A percentile compares a stretch with the other conserved stretches of the same genome.
These are phyloP conservation scores for Phylloporus sp. DNA, from an alignment of 768 basidiomycete genomes.

Conservation along the genomic window DNA sequence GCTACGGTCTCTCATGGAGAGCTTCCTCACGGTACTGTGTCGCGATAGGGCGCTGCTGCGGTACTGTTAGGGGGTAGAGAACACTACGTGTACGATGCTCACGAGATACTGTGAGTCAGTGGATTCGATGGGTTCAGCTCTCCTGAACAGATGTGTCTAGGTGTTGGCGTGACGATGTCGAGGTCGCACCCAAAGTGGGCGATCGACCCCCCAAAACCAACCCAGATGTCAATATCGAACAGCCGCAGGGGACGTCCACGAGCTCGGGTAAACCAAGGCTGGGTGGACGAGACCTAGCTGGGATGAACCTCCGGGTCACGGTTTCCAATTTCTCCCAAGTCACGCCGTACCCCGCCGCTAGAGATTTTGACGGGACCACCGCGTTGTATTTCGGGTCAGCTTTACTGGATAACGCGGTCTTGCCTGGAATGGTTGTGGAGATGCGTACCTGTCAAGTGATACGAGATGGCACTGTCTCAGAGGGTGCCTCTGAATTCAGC, in stretches of 20 bases:
- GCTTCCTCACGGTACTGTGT: not conserved
- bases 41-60: not conserved
- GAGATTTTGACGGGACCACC: not conserved
- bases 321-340: not conserved
- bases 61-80: not conserved
- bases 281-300: not conserved
- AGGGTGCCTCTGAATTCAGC: not conserved
- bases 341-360: not conserved
- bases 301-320: not conserved
- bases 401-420: not conserved
- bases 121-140: too few species aligned
- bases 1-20: not conserved
- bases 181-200: not conserved
- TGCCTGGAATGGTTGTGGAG: not conserved
- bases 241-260: not conserved
- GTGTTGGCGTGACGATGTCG: not conserved
- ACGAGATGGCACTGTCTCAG: not conserved
- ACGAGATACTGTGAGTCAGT: constrained; percentile 7
- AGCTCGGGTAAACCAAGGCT: not conserved
- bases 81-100: constrained; percentile 1
- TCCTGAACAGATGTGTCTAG: not conserved
- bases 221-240: not conserved
- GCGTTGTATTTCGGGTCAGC: constrained; percentile 4
- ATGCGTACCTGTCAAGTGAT: not conserved
- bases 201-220: not conserved